Evolutionary conservation across 805 yeast genomes (phyloP).

Genomic region (Yarrowia sp.): DNA sequence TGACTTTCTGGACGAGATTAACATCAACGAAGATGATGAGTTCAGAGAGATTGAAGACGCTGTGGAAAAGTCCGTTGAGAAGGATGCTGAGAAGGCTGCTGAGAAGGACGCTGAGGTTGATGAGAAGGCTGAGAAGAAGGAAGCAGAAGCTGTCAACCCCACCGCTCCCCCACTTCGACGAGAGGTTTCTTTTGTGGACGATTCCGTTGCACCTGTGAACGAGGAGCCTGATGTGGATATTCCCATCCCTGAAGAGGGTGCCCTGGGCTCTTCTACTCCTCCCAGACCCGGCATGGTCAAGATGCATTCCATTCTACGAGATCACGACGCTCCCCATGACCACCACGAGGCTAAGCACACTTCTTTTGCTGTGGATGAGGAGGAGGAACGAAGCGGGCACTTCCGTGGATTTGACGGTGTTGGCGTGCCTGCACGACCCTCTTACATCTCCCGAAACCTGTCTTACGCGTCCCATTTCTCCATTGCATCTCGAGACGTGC

Average conservation of each 20-base stretch:
- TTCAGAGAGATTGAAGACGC: not conserved
- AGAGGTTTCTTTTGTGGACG: slow-evolving; percentile 2
- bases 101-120: not conserved
- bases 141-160: not conserved
- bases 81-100: not conserved
- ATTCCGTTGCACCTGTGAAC: not conserved
- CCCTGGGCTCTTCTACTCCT: slow-evolving; percentile 8
- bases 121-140: no score
- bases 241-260: not conserved
- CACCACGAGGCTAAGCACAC: not conserved
- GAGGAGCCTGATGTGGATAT: not conserved
- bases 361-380: not conserved
- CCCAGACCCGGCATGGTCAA: not conserved
- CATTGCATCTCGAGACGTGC: not conserved
- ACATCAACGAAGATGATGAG: not conserved
- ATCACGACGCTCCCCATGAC: not conserved
- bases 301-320: slow-evolving; percentile 1
- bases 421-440: not conserved
- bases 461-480: not conserved
- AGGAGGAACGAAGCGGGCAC: not conserved
- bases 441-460: not conserved
- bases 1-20: not conserved
- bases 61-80: not conserved
- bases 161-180: not conserved
- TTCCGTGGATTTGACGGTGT: not conserved